These are phyloP conservation scores for Phytopythium vexans DNA, from an alignment of 352 stramenopile species.

Conservation along the genomic window DNA sequence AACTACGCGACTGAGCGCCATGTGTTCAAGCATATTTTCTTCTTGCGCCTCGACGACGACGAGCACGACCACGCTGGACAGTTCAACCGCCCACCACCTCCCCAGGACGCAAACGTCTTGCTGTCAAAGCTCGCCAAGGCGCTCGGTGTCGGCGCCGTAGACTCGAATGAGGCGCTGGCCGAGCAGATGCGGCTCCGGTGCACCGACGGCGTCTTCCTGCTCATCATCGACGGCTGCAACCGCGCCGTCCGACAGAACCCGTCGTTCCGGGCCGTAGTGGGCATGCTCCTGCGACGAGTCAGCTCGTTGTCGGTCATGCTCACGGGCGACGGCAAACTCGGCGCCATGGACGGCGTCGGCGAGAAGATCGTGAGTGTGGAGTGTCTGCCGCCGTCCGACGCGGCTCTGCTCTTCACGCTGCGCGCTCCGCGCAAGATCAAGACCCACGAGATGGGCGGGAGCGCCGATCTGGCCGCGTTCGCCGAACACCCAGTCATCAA, in stretches of 20 bases:
- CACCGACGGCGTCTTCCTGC: slow-evolving; percentile 44
- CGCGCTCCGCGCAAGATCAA: slow-evolving; percentile 72
- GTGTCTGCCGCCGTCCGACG: slow-evolving; percentile 56
- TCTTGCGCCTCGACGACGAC: slow-evolving; percentile 42
- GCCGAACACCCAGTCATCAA: slow-evolving; percentile 65
- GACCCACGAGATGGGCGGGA: slow-evolving; percentile 77
- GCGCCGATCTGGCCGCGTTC: slow-evolving; percentile 52
- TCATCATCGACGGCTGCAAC: slow-evolving; percentile 82
- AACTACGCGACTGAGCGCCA: slow-evolving; percentile 73
- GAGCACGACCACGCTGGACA: slow-evolving; percentile 3
- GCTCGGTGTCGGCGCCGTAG: slow-evolving; percentile 22
- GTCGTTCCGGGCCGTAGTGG: slow-evolving; percentile 42
- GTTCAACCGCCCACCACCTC: not conserved
- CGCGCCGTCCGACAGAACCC: slow-evolving; percentile 35
- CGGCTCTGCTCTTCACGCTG: slow-evolving; percentile 71
- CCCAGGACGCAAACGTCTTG: no score
- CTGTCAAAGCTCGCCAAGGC: slow-evolving; percentile 34
- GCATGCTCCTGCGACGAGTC: slow-evolving; percentile 58
- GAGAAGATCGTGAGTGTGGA: slow-evolving; percentile 78
- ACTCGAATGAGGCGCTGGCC: slow-evolving; percentile 40
- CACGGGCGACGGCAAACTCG: slow-evolving; percentile 70
- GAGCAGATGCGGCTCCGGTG: slow-evolving; percentile 50
- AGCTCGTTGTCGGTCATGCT: slow-evolving; percentile 58
- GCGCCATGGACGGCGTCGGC: slow-evolving; percentile 71
- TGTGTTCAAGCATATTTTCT: slow-evolving; percentile 75